These are phyloP conservation scores for Hortaea sp. DNA, from an alignment of 2,329 filamentous ascomycete genomes.

Conservation along the genomic window DNA sequence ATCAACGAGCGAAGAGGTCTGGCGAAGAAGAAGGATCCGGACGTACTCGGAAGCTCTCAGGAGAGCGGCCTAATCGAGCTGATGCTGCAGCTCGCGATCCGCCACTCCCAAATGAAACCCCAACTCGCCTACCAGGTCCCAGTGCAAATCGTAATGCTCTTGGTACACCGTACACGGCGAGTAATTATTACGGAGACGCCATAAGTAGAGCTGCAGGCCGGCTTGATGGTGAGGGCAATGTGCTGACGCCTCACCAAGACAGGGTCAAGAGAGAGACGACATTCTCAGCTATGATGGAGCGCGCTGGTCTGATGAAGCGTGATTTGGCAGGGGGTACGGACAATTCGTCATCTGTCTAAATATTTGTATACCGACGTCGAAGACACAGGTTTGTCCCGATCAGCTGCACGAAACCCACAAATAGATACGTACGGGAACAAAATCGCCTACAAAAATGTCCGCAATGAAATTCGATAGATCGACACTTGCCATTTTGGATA, in stretches of 20 bases:
- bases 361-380: no score
- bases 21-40: neutral
- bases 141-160: slow-evolving; percentile 1
- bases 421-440: no score
- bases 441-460: no score
- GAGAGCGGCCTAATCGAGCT: neutral
- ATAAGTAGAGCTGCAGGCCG: slow-evolving; percentile 1
- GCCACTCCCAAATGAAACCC: neutral
- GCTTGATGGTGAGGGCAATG: slow-evolving; percentile 1
- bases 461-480: no score
- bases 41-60: neutral
- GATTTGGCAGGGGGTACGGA: slow-evolving; percentile 4
- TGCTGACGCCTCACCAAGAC: slow-evolving; percentile 1
- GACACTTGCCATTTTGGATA: no score
- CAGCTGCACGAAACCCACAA: no score
- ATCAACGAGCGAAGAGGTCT: slow-evolving; percentile 5
- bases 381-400: no score
- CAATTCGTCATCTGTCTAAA: no score
- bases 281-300: slow-evolving; percentile 34
- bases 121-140: neutral
- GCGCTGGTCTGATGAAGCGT: slow-evolving; percentile 22
- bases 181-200: neutral
- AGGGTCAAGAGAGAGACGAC: slow-evolving; percentile 21
- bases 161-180: slow-evolving; percentile 10
- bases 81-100: neutral